Evolutionary conservation across 306 rosid species (phyloP), one percentile per base, ranked within the genome.

Genomic region (Nissolia schottii): DNA sequence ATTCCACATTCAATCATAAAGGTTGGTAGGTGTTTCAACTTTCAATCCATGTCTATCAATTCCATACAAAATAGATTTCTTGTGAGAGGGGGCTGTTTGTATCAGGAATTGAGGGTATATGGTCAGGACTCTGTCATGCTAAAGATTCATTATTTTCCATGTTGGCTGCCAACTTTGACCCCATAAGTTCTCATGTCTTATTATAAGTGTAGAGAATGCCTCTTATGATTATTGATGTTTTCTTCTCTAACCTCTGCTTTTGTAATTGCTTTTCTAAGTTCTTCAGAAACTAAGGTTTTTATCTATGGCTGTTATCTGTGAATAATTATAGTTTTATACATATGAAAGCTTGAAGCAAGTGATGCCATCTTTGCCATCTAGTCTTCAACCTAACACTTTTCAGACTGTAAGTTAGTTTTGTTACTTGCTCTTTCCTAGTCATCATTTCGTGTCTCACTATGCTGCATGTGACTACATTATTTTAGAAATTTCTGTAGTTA

Each of bases 1-100:
- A 66, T 94, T 75, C 98, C 97, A 12, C 98, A 91, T 81, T 94
- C 98, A 25, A 61, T 94, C 76, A 81, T 94, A 82, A 94, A 94
- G 98, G 98, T 87, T 38, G 71, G 79, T 76, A 14, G 15, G 27
- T 61, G 49, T 55, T 86, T 80, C 60, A 73, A 51, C 66, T 18
- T 53, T 32, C 32, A 71, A 45, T 79, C 55, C 51, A 9, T 56
- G 73, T 85, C 67, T 37, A 28, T 77, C 6, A 45, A 14, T 45
- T 45, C 13, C 20, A 45, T 45, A n/a, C 51, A 45, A 55, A 5
- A 68, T 62, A 19, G 20, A 20, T 41, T 23, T 77, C 61, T 29
- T 57, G 67, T 55, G 31, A 25, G 64, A 49, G 28, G 72, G 22
- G 57, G 18, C 25, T 53, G 31, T 56, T 60, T 4, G 27, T 63